Conservation (phyloP, 2,329 filamentous ascomycete genomes). For the Cercospora sp. region DNA sequence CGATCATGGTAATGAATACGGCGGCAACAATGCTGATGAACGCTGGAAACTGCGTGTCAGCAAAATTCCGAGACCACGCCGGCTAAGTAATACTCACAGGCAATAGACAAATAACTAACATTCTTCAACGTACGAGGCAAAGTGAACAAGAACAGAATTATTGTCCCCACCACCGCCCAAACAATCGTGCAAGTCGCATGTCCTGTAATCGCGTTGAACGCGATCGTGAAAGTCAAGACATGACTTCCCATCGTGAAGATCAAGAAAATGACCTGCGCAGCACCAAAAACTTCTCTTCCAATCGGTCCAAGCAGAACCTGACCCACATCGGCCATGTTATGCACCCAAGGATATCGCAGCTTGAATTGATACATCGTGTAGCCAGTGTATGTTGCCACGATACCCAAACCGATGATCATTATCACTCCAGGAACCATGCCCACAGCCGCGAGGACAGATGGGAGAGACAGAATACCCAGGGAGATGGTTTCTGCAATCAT, state of each 20-base stretch:
- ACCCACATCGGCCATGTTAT: constrained; percentile 68
- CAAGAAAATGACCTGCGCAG: constrained; percentile 64
- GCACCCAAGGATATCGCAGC: constrained; percentile 50
- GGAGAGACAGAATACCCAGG: constrained; percentile 57
- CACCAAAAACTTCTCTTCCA: constrained; percentile 64
- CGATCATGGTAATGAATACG: constrained; percentile 67
- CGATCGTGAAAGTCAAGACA: constrained; percentile 69
- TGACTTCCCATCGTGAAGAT: constrained; percentile 70
- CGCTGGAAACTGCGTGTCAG: constrained; percentile 39
- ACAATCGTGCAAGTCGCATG: constrained; percentile 65
- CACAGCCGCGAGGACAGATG: constrained; percentile 53
- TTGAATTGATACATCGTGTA: constrained; percentile 63
- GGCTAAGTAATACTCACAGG: constrained; percentile 45
- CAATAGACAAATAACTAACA: constrained; percentile 63
- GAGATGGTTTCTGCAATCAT: constrained; percentile 62
- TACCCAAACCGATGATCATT: constrained; percentile 55
- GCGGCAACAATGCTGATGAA: constrained; percentile 55
- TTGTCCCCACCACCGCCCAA: constrained; percentile 61
- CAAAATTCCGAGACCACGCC: not conserved
- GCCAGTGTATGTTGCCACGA: constrained; percentile 61
- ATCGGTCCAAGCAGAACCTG: constrained; percentile 60
- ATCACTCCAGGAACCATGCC: constrained; percentile 58
- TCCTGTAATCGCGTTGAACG: constrained; percentile 64
- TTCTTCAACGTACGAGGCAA: constrained; percentile 64
- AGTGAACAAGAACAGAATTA: constrained; percentile 59